Evolutionary conservation across 345 rosid genomes (phyloP).

Genomic region (Arabis alpina): DNA sequence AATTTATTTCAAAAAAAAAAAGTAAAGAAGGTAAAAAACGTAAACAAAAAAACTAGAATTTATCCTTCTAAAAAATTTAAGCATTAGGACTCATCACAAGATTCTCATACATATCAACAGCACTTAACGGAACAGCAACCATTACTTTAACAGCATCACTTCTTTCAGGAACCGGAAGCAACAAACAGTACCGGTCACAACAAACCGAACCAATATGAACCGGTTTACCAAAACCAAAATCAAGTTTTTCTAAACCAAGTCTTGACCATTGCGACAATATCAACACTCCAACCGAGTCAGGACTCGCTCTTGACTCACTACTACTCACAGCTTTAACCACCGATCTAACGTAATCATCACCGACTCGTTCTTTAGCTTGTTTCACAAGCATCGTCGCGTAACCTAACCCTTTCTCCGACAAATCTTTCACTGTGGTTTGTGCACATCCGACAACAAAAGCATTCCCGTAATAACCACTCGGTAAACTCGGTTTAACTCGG

Average conservation of each 20-base stretch:
- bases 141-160: constrained; percentile 66
- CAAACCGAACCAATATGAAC: constrained; percentile 71
- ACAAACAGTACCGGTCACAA: constrained; percentile 72
- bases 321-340: constrained; percentile 65
- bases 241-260: constrained; percentile 75
- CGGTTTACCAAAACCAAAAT: constrained; percentile 80
- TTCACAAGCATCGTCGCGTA: constrained; percentile 63
- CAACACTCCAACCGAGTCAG: constrained; percentile 75
- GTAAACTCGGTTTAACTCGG: constrained; percentile 74
- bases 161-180: constrained; percentile 62
- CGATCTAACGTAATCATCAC: constrained; percentile 58
- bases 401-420: constrained; percentile 63
- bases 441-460: constrained; percentile 86
- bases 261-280: constrained; percentile 89
- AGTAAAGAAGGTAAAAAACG: too few species aligned
- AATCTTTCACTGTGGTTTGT: constrained; percentile 58
- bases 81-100: constrained; percentile 51
- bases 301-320: constrained; percentile 46
- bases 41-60: too few species aligned
- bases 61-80: constrained; percentile 25
- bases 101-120: constrained; percentile 59
- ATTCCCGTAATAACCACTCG: constrained; percentile 80
- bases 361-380: constrained; percentile 69
- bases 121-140: constrained; percentile 77
- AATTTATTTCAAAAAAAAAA: too few species aligned